Evolutionary conservation across 1,284 basidiomycete genomes (phyloP).

Genomic region (Sporisorium exsertum): DNA sequence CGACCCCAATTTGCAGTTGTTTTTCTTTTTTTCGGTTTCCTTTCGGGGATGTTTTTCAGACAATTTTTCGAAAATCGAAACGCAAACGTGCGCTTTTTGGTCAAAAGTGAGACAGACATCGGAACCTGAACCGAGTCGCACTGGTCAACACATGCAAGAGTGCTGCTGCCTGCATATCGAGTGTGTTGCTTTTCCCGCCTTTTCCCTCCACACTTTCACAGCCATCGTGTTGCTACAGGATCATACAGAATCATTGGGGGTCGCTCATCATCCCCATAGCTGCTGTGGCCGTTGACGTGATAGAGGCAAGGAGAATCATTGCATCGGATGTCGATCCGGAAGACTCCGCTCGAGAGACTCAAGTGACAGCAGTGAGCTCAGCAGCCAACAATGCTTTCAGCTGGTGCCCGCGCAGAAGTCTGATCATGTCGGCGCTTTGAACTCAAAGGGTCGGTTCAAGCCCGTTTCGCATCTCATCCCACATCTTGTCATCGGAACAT

Average conservation of each 20-base stretch:
- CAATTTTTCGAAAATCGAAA: neutral
- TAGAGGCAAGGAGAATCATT: too few relatives aligned
- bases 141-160: neutral
- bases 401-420: conserved; percentile 18
- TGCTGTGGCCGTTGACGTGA: neutral
- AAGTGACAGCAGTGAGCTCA: neutral
- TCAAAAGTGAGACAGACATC: conserved; percentile 20
- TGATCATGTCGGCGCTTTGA: conserved; percentile 23
- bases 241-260: neutral
- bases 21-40: neutral
- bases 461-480: conserved; percentile 1
- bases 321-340: neutral
- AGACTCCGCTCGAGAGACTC: neutral
- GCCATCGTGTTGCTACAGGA: neutral
- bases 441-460: neutral
- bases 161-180: conserved; percentile 1
- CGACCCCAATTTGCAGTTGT: neutral
- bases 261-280: neutral
- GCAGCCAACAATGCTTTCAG: neutral
- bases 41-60: too few relatives aligned
- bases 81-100: neutral
- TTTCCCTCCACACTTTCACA: neutral
- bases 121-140: conserved; percentile 12
- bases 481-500: neutral
- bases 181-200: neutral